These are phyloP conservation scores for Myxozyma neglecta DNA, from an alignment of 805 yeast species.

Conservation along the genomic window DNA sequence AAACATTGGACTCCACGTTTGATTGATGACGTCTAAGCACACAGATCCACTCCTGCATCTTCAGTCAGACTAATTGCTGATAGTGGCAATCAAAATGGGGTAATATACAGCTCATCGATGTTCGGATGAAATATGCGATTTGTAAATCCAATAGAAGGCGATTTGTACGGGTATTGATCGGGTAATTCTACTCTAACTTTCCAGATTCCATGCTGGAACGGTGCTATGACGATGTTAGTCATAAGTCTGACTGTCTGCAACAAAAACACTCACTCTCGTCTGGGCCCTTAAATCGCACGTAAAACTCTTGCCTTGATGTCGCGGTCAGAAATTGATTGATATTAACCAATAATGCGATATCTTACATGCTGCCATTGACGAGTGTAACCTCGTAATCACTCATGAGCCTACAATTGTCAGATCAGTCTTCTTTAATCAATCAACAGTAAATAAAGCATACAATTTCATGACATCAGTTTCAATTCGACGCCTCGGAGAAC, in stretches of 20 bases:
- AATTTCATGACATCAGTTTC: conserved; percentile 96
- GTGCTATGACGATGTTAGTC: conserved; percentile 47
- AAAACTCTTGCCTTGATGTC: conserved; percentile 66
- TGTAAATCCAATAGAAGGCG: conserved; percentile 92
- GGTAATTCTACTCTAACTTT: conserved; percentile 89
- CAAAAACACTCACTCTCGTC: conserved; percentile 49
- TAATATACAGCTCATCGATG: conserved; percentile 66
- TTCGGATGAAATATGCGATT: conserved; percentile 94
- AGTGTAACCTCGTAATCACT: conserved; percentile 86
- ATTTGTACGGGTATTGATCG: conserved; percentile 90
- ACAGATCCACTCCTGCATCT: conserved; percentile 66
- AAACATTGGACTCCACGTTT: conserved; percentile 98
- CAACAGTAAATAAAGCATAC: conserved; percentile 45
- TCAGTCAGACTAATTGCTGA: not conserved
- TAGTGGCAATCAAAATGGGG: not conserved
- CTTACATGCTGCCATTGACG: conserved; percentile 68
- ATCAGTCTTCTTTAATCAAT: not conserved
- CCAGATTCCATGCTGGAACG: conserved; percentile 90
- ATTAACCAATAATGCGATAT: not conserved
- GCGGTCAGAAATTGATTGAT: not conserved
- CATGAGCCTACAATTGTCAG: conserved; percentile 55
- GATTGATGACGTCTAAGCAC: conserved; percentile 93
- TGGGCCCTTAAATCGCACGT: conserved; percentile 85
- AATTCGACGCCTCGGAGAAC: conserved; percentile 74
- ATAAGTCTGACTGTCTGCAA: not conserved